Evolutionary conservation across 1,284 basidiomycete genomes (phyloP).

Genomic region (Exobasidium cylindrosporum): DNA sequence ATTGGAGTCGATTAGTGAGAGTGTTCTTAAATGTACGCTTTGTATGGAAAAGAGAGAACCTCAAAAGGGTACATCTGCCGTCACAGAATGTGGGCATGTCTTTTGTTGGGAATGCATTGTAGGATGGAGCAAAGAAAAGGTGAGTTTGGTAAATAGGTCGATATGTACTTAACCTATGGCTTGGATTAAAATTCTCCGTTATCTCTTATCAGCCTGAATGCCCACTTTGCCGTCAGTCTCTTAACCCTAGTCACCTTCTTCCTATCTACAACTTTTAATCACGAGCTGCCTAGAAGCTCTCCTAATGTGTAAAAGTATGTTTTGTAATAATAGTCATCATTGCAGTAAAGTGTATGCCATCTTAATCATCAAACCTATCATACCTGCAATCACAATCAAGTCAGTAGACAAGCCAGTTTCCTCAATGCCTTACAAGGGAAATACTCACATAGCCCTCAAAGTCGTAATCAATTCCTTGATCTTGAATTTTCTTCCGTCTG

Average conservation of each 20-base stretch:
- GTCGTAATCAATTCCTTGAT: slow-evolving; percentile 83
- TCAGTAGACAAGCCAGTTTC: too few species aligned
- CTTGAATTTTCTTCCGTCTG: slow-evolving; percentile 74
- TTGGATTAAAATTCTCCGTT: too few species aligned
- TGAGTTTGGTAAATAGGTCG: background rate
- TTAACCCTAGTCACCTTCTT: slow-evolving; percentile 25
- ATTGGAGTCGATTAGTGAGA: slow-evolving; percentile 20
- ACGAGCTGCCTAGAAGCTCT: too few species aligned
- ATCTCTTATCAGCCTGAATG: slow-evolving; percentile 32
- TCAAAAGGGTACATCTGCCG: slow-evolving; percentile 62
- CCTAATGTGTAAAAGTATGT: too few species aligned
- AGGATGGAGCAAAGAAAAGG: slow-evolving; percentile 83
- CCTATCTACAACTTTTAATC: slow-evolving; percentile 46
- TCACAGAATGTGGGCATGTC: slow-evolving; percentile 88
- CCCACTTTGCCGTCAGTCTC: slow-evolving; percentile 32
- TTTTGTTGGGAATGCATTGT: slow-evolving; percentile 92
- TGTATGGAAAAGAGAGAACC: slow-evolving; percentile 51
- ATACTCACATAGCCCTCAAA: slow-evolving; percentile 63
- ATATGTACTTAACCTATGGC: background rate
- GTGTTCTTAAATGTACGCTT: slow-evolving; percentile 52
- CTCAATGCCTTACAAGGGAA: too few species aligned
- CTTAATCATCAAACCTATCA: too few species aligned
- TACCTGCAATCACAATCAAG: too few species aligned
- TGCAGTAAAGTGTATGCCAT: too few species aligned
- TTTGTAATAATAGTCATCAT: too few species aligned